Percentiles rank a stretch among this genome's conserved stretches.
Conservation (phyloP, 306 rosid genomes). For the Corylus heterophylla region DNA sequence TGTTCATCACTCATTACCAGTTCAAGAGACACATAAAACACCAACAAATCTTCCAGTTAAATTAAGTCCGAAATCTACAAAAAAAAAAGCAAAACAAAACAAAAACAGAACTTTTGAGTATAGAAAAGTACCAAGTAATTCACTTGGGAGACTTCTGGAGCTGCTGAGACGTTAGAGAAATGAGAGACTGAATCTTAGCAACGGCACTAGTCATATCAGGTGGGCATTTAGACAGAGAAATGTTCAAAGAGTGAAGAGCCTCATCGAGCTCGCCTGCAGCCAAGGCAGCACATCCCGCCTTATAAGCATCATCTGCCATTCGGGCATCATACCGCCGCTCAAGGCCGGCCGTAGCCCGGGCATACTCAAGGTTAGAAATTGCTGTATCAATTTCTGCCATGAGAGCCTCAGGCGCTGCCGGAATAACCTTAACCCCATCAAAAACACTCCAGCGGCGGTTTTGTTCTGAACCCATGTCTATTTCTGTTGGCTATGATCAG, state of each 20-base stretch:
- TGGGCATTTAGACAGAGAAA: conserved; percentile 70
- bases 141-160: conserved; percentile 43
- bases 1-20: neutral
- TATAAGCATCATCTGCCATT: conserved; percentile 77
- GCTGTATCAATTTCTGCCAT: conserved; percentile 82
- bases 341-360: conserved; percentile 57
- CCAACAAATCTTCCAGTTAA: neutral
- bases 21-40: neutral
- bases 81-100: neutral
- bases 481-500: neutral
- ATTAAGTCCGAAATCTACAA: neutral
- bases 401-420: conserved; percentile 71
- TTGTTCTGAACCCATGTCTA: conserved; percentile 38
- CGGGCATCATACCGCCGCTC: conserved; percentile 55
- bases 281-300: conserved; percentile 80
- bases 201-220: conserved; percentile 67
- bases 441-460: conserved; percentile 59
- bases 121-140: conserved; percentile 1
- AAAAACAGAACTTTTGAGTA: neutral
- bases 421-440: conserved; percentile 66
- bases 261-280: conserved; percentile 74
- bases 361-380: conserved; percentile 66
- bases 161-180: conserved; percentile 74
- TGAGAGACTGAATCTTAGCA: conserved; percentile 68
- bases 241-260: conserved; percentile 60